Evolutionary conservation across 2,329 filamentous ascomycete species (phyloP), one percentile per base, ranked within the genome.

Genomic region (Curvularia sp.): DNA sequence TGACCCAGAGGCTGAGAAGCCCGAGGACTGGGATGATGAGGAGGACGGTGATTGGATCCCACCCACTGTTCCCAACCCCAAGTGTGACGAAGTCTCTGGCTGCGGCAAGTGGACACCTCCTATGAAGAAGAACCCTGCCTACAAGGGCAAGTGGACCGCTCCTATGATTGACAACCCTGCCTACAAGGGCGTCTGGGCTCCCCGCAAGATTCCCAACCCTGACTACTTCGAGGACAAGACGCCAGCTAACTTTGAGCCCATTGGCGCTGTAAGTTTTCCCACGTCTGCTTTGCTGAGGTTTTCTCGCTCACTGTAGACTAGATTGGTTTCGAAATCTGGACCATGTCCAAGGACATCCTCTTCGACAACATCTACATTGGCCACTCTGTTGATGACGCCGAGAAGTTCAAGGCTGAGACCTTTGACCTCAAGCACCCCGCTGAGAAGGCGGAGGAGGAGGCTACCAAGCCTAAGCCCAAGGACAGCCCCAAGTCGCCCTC

Each of bases 301-400:
- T 18, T 27, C 25, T 27, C 47, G 49, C 68, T 73, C 55, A 73
- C 42, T 15, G 34, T 12, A 10, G 0, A 12, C 12, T 74, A 93
- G 90, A 93, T 98, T 82, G 95, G 95, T 72, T 98, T 98, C 75
- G 95, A 99, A 82, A 94, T 99, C 82, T 99, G 95, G 95, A 98
- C 95, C 74, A 99, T 99, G 95, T 94, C 97, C 83, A 96, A 89
- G 79, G 91, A 97, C 77, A 98, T 99, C 72, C 89, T 97, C 74
- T 98, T 99, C 74, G 92, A 98, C 87, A 99, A 99, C 89, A 96
- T 99, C 85, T 99, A 98, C 87, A 93, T 99, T 78, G 95, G 95
- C 65, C 95, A 99, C 88, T 98, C 94, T 19, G 79, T 95, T 69
- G 92, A 92, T 76, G 95, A 99, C 69, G 95, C 95, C 63, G 88